Percentiles rank a stretch among this genome's conserved stretches.
These are phyloP conservation scores for Malus asiatica DNA, from an alignment of 306 rosid species.

Conservation along the genomic window DNA sequence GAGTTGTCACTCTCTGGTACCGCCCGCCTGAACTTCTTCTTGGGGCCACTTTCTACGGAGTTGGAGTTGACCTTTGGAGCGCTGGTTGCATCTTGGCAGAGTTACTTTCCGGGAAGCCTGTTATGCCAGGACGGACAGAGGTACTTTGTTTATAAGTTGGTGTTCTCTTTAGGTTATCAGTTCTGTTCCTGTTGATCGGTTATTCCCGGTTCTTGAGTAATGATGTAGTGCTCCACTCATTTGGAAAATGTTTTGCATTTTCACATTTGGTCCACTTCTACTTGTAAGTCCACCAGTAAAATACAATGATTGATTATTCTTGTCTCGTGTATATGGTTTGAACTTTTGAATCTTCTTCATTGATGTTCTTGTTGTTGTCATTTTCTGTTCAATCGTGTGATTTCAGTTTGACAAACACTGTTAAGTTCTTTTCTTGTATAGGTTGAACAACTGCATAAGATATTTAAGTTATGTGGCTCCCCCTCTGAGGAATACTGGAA, in stretches of 20 bases:
- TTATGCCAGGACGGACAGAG: conserved; percentile 96
- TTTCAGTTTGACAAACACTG: conserved; percentile 29
- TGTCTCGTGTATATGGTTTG: background rate
- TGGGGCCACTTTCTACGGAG: conserved; percentile 70
- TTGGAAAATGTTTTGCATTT: background rate
- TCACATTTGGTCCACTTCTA: conserved; percentile 1
- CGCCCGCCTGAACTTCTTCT: conserved; percentile 95
- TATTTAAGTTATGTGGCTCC: conserved; percentile 94
- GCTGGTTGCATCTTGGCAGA: conserved; percentile 96
- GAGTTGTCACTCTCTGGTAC: conserved; percentile 95
- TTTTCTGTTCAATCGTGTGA: conserved; percentile 1
- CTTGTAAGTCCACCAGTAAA: background rate
- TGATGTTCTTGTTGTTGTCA: background rate
- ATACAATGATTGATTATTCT: background rate
- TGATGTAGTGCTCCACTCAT: conserved; percentile 9
- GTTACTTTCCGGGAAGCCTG: conserved; percentile 83
- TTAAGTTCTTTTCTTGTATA: conserved; percentile 28
- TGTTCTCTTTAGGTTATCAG: background rate
- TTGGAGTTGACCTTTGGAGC: conserved; percentile 82
- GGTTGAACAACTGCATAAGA: conserved; percentile 98
- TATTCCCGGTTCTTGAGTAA: conserved; percentile 1
- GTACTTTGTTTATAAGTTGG: conserved; percentile 27
- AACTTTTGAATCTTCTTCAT: background rate
- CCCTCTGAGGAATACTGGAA: conserved; percentile 89
- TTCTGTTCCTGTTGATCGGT: background rate